These are phyloP conservation scores for Fonsecaea pedrosoi DNA, from an alignment of 2,329 filamentous ascomycete genomes.

Conservation along the genomic window DNA sequence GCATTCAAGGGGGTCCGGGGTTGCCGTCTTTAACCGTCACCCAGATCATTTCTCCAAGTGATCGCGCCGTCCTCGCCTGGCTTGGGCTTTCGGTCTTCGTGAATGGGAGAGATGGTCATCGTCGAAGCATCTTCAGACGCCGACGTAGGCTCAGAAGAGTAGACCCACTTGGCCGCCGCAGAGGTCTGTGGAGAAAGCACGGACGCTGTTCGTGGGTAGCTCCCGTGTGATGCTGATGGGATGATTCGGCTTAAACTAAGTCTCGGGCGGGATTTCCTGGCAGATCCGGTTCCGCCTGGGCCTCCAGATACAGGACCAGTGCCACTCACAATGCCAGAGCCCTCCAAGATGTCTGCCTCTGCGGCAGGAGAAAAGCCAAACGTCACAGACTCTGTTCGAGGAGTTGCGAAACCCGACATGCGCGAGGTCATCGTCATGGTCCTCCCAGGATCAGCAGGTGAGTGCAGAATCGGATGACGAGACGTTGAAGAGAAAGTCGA, in stretches of 20 bases:
- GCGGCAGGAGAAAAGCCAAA: conserved; percentile 12
- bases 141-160: conserved; percentile 7
- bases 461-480: conserved; percentile 24
- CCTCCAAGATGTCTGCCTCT: conserved; percentile 10
- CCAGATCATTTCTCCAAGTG: conserved; percentile 23
- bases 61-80: conserved; percentile 6
- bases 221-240: neutral
- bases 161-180: neutral
- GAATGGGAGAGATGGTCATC: conserved; percentile 8
- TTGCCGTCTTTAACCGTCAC: conserved; percentile 18
- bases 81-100: neutral
- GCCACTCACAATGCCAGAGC: neutral
- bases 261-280: conserved; percentile 3
- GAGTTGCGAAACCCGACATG: conserved; percentile 11
- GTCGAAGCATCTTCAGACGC: conserved; percentile 10
- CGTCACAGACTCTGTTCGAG: conserved; percentile 6
- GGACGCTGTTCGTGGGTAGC: conserved; percentile 5
- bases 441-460: conserved; percentile 14
- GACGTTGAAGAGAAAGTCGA: conserved; percentile 23
- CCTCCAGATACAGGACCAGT: neutral
- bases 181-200: conserved; percentile 8
- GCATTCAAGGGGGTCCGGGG: neutral
- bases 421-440: conserved; percentile 23
- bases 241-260: conserved; percentile 17
- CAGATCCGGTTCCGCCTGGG: neutral